A percentile compares a stretch with the other conserved stretches of the same genome.
phyloP scores from a whole-genome alignment of 768 basidiomycete species.

The Piloderma croceum region DNA sequence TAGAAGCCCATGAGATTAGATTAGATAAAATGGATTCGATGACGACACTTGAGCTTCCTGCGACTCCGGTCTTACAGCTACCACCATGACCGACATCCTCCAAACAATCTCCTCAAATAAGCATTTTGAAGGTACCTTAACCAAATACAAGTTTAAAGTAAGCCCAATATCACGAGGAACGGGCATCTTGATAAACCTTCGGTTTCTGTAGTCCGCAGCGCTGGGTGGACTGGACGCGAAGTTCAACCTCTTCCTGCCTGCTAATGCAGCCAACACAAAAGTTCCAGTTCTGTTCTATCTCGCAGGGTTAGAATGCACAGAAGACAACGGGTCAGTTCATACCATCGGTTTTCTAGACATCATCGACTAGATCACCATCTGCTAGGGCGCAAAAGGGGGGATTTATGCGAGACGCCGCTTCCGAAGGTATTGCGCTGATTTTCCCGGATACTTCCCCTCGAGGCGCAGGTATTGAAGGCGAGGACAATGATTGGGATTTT shows the following conservation, averaged over 20 bases:
- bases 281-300: constrained; percentile 78
- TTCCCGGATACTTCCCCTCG: constrained; percentile 96
- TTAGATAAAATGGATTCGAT: no score
- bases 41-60: no score
- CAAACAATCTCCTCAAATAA: constrained; percentile 73
- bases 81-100: constrained; percentile 31
- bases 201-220: constrained; percentile 53
- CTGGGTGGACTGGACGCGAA: constrained; percentile 65
- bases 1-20: no score
- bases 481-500: constrained; percentile 83
- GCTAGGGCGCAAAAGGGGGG: constrained; percentile 86
- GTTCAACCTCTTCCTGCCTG: constrained; percentile 89
- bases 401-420: constrained; percentile 80
- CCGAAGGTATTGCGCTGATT: constrained; percentile 82
- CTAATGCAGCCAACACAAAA: constrained; percentile 43
- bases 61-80: no score
- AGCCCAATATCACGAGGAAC: constrained; percentile 9
- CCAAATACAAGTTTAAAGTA: constrained; percentile 85
- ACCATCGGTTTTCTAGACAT: neutral
- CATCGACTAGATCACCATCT: neutral
- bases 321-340: constrained; percentile 78
- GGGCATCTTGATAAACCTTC: neutral
- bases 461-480: constrained; percentile 81
- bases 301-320: constrained; percentile 83
- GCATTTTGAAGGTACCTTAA: constrained; percentile 72